Base-by-base conservation (phyloP, 331 rosid species). In the Erythrophleum ivorense region DNA sequence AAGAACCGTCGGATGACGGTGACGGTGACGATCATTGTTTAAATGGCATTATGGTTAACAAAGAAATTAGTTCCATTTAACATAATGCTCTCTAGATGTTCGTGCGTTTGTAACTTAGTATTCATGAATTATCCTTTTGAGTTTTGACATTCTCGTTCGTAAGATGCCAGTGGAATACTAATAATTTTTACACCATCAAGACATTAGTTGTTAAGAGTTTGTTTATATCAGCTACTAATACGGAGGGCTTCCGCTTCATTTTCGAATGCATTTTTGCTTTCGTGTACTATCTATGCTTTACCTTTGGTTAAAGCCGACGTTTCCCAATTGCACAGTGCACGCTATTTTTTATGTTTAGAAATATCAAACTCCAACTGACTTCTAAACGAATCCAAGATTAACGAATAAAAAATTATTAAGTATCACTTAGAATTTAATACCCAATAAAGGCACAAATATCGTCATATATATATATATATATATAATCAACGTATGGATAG, bases 21-120 rank as follows among this genome's bases (percentile, higher is more conserved):
- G 67, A 85, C 58, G 92, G 75, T 41, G 67, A 85, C 57, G 92
- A 67, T 58, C 6, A 33, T 66, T 58, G 67, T 71, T 78, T 71
- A 7, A 80, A 78, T 9, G 85, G 73, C 71, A 64, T 7, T 50
- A 71, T 19, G 81, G 65, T 76, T 71, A 72, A 71, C 50, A 78
- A 84, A 71, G 87, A 85, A 77, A 71, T 71, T 76, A 58, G 73
- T 76, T 6, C 19, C 68, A 58, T 21, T 41, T 9, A 33, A 31
- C 65, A 71, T 53, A 16, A 31, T 54, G 78, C 81, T 71, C 33
- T 50, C 60, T 80, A 69, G 78, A 40, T 83, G 9, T 72, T 59
- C 3, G 4, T 38, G 86, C 79, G 36, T 55, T 11, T 75, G 78
- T 57, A 60, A 81, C 18, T 24, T 24, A 24, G 29, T 24, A 24